phyloP scores from a whole-genome alignment of 768 basidiomycete genomes.

The Termitomyces sp. region DNA sequence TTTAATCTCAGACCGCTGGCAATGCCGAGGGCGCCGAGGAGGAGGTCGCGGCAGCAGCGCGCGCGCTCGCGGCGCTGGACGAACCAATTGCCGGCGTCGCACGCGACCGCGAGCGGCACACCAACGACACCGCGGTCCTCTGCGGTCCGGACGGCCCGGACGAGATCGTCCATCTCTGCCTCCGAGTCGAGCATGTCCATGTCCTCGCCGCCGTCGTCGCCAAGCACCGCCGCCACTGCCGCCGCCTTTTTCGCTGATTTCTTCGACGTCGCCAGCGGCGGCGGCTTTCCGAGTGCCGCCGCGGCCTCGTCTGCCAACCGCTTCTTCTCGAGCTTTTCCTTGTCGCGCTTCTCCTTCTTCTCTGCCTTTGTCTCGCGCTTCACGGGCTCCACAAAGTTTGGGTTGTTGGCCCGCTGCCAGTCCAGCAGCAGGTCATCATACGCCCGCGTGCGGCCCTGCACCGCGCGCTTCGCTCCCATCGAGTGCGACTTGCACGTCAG shows the following conservation, averaged over 20 bases:
- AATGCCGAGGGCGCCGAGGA: conserved; percentile 47
- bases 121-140: conserved; percentile 54
- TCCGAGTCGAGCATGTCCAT: conserved; percentile 81
- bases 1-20: conserved; percentile 14
- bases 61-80: conserved; percentile 68
- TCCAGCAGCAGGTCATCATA: conserved; percentile 89
- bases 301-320: conserved; percentile 64
- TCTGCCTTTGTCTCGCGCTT: conserved; percentile 84
- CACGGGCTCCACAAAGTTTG: conserved; percentile 83
- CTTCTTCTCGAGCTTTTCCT: conserved; percentile 82
- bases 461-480: conserved; percentile 93
- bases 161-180: conserved; percentile 73
- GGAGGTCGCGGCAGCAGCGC: conserved; percentile 50
- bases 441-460: conserved; percentile 73
- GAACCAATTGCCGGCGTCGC: conserved; percentile 77
- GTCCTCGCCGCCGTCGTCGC: conserved; percentile 63
- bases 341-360: conserved; percentile 79
- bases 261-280: conserved; percentile 35
- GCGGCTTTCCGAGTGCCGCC: conserved; percentile 49
- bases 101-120: conserved; percentile 65
- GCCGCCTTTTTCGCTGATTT: conserved; percentile 58
- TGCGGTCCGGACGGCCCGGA: conserved; percentile 53
- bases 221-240: conserved; percentile 43
- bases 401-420: conserved; percentile 86
- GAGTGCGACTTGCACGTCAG: conserved; percentile 98